Conservation (phyloP, 805 yeast species). For the Candida qinlingensis region DNA sequence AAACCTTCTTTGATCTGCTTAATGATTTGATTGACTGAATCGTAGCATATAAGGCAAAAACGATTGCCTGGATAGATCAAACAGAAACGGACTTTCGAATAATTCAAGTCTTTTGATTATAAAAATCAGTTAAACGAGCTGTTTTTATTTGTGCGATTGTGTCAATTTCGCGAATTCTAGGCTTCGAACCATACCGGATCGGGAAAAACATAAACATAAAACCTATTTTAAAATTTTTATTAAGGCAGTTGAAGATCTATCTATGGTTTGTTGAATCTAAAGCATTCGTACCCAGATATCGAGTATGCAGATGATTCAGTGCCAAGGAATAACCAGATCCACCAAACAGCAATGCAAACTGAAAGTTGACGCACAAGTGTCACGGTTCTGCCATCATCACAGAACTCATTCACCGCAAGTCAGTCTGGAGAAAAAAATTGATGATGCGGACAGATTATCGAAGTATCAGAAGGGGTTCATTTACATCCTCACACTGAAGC, state of each 20-base stretch:
- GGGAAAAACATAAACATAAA: constrained; percentile 1
- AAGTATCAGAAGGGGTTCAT: constrained; percentile 17
- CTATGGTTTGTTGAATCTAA: too few species aligned
- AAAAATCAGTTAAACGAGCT: too few species aligned
- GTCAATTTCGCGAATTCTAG: neutral
- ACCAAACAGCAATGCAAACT: constrained; percentile 13
- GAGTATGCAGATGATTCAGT: constrained; percentile 6
- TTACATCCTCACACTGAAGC: constrained; percentile 22
- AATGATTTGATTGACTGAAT: too few species aligned
- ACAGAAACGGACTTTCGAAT: too few species aligned
- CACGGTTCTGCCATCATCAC: constrained; percentile 17
- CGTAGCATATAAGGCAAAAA: too few species aligned
- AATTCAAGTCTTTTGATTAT: neutral
- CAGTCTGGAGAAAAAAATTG: neutral
- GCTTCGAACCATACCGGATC: constrained; percentile 1
- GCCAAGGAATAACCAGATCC: constrained; percentile 16
- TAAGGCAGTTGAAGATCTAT: too few species aligned
- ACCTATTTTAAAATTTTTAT: too few species aligned
- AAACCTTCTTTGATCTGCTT: too few species aligned
- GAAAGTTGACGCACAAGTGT: neutral
- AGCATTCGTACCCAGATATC: too few species aligned
- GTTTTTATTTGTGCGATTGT: neutral
- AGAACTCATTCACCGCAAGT: constrained; percentile 1
- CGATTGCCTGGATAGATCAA: too few species aligned
- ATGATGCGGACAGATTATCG: neutral